Evolutionary conservation across 1,139 yeast genomes (phyloP).

Genomic region (Lodderomyces beijingensis): DNA sequence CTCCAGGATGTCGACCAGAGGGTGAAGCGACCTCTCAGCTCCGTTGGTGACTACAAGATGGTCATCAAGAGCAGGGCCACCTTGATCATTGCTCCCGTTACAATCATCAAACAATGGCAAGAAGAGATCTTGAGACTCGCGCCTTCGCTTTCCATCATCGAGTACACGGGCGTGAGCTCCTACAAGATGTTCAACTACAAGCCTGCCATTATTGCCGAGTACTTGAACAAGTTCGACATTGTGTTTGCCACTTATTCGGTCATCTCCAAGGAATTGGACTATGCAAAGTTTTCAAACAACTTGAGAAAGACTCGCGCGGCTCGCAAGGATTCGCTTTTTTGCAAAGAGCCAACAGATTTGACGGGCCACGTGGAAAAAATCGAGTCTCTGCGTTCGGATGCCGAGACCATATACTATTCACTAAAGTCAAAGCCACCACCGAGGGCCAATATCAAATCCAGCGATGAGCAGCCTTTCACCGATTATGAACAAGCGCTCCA

Average conservation of each 20-base stretch:
- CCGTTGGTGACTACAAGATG: conserved; percentile 34
- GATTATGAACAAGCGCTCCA: conserved; percentile 36
- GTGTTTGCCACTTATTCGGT: conserved; percentile 75
- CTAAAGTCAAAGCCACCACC: too few species aligned
- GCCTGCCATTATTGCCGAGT: conserved; percentile 42
- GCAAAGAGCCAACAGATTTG: conserved; percentile 1
- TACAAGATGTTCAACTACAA: conserved; percentile 42
- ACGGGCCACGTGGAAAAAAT: neutral
- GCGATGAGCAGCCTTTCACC: conserved; percentile 20
- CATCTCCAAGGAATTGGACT: conserved; percentile 71
- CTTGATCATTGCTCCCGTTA: conserved; percentile 76
- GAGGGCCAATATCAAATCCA: conserved; percentile 19
- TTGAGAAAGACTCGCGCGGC: conserved; percentile 49
- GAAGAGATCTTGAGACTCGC: conserved; percentile 65
- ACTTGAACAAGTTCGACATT: conserved; percentile 60
- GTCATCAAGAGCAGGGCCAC: conserved; percentile 64
- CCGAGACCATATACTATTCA: conserved; percentile 12
- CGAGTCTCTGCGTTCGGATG: conserved; percentile 1
- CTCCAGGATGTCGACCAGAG: conserved; percentile 39
- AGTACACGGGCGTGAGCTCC: conserved; percentile 58
- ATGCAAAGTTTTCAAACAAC: conserved; percentile 67
- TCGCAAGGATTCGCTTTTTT: conserved; percentile 15
- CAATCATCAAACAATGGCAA: conserved; percentile 81
- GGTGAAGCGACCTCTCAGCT: conserved; percentile 29
- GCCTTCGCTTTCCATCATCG: conserved; percentile 50